phyloP scores from a whole-genome alignment of 208 protist genomes.

The Polymyxa betae region DNA sequence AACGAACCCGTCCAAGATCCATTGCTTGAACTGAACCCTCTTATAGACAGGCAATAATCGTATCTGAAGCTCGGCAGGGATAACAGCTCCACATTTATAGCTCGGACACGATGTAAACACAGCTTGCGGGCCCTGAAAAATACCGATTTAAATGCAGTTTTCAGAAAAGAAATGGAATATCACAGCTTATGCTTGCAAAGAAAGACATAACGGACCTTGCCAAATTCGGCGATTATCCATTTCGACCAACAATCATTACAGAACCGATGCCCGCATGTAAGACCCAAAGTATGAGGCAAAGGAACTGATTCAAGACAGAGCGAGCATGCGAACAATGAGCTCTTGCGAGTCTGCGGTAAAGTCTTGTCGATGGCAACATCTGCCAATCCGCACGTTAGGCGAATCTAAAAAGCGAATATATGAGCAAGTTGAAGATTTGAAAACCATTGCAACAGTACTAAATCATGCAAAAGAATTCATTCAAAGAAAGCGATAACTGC shows the following conservation, averaged over 20 bases:
- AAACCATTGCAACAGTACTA: too few relatives aligned
- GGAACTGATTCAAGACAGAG: neutral
- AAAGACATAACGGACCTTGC: conserved; percentile 9
- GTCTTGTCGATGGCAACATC: neutral
- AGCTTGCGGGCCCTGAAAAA: conserved; percentile 11
- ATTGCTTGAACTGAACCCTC: conserved; percentile 33
- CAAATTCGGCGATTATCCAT: conserved; percentile 51
- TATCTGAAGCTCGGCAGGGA: neutral
- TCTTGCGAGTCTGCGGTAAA: neutral
- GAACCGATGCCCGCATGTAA: conserved; percentile 40
- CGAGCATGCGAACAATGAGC: neutral
- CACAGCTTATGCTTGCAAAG: too few relatives aligned
- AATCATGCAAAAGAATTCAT: too few relatives aligned
- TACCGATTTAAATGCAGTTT: neutral
- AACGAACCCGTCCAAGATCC: conserved; percentile 32
- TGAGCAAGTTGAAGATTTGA: neutral
- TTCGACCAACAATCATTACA: conserved; percentile 49
- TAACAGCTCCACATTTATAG: neutral
- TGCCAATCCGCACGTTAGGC: neutral
- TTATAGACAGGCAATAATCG: neutral
- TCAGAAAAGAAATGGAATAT: too few relatives aligned
- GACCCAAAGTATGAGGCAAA: neutral
- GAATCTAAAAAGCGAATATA: neutral
- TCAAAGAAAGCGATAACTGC: too few relatives aligned
- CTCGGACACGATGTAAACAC: conserved; percentile 37